These are phyloP conservation scores for Ananas comosus DNA, from an alignment of 176 grass and related monocot species.

Conservation along the genomic window DNA sequence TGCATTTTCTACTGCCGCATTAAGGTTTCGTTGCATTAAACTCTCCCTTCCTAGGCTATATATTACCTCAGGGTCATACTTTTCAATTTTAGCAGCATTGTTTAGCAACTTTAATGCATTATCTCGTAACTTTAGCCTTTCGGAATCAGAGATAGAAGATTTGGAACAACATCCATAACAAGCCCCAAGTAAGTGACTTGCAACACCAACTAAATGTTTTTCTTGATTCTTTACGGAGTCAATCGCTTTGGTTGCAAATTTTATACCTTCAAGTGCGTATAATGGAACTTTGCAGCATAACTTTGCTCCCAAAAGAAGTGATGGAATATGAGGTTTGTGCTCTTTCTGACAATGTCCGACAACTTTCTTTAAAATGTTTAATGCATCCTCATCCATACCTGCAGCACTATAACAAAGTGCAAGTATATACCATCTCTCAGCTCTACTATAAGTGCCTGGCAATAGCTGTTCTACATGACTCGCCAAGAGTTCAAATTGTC, in stretches of 20 bases:
- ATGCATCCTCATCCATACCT: conserved; percentile 69
- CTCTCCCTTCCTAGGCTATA: conserved; percentile 84
- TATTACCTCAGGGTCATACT: conserved; percentile 67
- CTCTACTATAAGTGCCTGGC: conserved; percentile 72
- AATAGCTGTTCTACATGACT: conserved; percentile 71
- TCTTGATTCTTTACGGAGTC: conserved; percentile 44
- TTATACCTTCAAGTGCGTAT: conserved; percentile 68
- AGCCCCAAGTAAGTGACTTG: conserved; percentile 72
- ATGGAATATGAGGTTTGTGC: conserved; percentile 70
- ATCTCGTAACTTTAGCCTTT: conserved; percentile 64
- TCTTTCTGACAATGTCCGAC: conserved; percentile 57
- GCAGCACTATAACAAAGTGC: conserved; percentile 77
- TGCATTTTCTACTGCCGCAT: conserved; percentile 61
- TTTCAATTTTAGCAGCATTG: conserved; percentile 40
- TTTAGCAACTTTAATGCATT: conserved; percentile 47
- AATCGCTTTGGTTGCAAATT: conserved; percentile 63
- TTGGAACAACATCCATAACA: conserved; percentile 74
- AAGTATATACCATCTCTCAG: conserved; percentile 91
- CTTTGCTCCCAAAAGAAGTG: conserved; percentile 89
- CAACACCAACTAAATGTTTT: conserved; percentile 55
- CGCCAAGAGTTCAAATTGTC: conserved; percentile 69
- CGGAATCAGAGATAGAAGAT: conserved; percentile 45
- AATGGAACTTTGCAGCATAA: conserved; percentile 67
- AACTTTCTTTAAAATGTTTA: conserved; percentile 75
- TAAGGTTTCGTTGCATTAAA: conserved; percentile 79